These are phyloP conservation scores for Trypanosoma lewisi DNA, from an alignment of 208 protist species.

Conservation along the genomic window DNA sequence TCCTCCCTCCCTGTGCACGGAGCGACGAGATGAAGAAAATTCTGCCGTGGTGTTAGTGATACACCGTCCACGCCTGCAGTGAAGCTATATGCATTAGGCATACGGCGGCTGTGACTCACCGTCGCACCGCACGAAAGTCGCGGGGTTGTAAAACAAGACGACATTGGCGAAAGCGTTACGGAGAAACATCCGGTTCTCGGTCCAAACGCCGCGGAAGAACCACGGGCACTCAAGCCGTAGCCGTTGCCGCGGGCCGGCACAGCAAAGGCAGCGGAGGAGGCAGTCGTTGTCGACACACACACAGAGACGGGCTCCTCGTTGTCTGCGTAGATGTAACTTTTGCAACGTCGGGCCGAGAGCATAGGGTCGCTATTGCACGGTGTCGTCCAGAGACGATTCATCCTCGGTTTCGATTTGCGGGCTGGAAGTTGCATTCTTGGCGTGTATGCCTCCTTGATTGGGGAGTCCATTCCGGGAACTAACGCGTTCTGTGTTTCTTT, in stretches of 20 bases:
- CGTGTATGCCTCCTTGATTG: too few species aligned
- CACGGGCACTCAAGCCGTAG: too few species aligned
- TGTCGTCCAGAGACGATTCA: too few species aligned
- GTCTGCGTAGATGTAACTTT: background rate
- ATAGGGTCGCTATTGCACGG: background rate
- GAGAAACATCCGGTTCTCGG: background rate
- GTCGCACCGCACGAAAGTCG: background rate
- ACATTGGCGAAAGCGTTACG: background rate
- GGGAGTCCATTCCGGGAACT: too few species aligned
- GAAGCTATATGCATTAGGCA: background rate
- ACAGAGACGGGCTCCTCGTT: constrained; percentile 7
- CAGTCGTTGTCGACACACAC: constrained; percentile 8
- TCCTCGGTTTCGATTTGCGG: too few species aligned
- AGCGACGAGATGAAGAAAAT: too few species aligned
- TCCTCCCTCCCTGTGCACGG: background rate
- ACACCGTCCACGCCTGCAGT: background rate
- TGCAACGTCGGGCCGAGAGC: background rate
- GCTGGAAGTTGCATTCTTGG: too few species aligned
- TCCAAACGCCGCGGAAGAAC: background rate
- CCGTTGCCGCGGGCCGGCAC: background rate
- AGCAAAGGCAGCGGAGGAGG: background rate
- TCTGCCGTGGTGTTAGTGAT: too few species aligned
- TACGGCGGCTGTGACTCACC: background rate
- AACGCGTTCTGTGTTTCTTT: too few species aligned
- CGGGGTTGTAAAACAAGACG: background rate